phyloP scores from a whole-genome alignment of 2,329 filamentous ascomycete genomes.

The Apiospora hydei region DNA sequence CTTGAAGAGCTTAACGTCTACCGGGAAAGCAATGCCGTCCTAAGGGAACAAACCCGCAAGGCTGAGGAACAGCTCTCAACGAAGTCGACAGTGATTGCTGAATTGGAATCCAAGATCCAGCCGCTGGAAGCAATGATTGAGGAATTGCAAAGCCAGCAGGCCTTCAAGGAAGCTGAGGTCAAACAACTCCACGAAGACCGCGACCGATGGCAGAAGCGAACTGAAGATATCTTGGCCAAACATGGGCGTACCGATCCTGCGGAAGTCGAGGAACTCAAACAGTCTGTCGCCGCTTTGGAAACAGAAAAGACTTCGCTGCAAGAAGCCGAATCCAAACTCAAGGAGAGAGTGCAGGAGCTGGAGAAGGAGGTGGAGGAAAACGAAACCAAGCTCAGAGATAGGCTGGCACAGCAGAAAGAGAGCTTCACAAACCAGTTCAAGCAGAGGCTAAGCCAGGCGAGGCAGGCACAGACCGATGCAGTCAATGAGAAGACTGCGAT shows the following conservation, averaged over 20 bases:
- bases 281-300: constrained; percentile 72
- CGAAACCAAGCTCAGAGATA: constrained; percentile 42
- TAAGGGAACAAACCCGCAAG: constrained; percentile 85
- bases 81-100: constrained; percentile 77
- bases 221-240: constrained; percentile 93
- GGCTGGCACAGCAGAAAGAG: constrained; percentile 36
- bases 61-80: constrained; percentile 78
- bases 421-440: constrained; percentile 70
- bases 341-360: constrained; percentile 59
- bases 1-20: constrained; percentile 95
- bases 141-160: constrained; percentile 82
- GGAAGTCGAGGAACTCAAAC: constrained; percentile 88
- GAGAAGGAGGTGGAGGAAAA: constrained; percentile 62
- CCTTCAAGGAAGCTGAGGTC: constrained; percentile 86
- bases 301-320: constrained; percentile 67
- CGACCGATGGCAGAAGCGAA: constrained; percentile 94
- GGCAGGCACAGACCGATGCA: neutral
- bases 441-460: constrained; percentile 52
- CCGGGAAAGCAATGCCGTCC: constrained; percentile 90
- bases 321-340: constrained; percentile 58
- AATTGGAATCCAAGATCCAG: constrained; percentile 77
- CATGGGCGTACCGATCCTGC: constrained; percentile 95
- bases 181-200: constrained; percentile 89
- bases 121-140: constrained; percentile 82
- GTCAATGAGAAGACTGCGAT: constrained; percentile 56